Base-by-base conservation (phyloP, 1,139 yeast genomes). In the Diutina rugosa region DNA sequence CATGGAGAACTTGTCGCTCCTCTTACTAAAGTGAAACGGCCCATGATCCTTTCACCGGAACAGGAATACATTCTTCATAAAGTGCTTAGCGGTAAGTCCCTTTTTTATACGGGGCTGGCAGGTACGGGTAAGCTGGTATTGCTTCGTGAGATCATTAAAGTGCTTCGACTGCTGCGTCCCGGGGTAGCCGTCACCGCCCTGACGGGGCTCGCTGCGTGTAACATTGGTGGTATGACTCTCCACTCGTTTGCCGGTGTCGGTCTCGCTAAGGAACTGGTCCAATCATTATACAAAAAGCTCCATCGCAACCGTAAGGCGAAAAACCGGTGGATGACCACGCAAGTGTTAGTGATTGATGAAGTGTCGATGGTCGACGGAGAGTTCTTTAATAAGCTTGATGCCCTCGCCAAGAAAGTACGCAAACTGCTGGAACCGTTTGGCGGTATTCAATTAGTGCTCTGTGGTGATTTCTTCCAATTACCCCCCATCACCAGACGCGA, bases 91-190 rank as follows among this genome's bases (percentile, higher is more conserved):
- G 55, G 55, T 21, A 58, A 59, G 35, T 59, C 55, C 54, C 58
- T 61, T 38, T 90, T 90, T 65, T 90, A 87, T 64, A 90, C 97
- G 0, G 98, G 98, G 48, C 88, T 97, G 48, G 98, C 98, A 0
- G 98, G 97, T 64, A 90, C 97, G 1, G 98, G 98, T 64, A 90
- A 90, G 67, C 89, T 97, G 1, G 84, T 90, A 5, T 73, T 88
- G 21, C 72, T 95, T 55, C 77, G 85, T 58, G 79, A 85, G 32
- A 77, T 93, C 49, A 91, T 93, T 56, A 78, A 81, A 60, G 74
- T 79, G 0, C 71, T 93, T 57, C 76, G 74, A 59, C 58, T 62
- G 1, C 76, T 72, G 56, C 75, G 82, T 64, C 75, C 77, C 1
- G 45, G 48, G n/a, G 90, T 90, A 1, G 95, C 90, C 0, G 89